Percentiles rank a stretch among this genome's conserved stretches.
Evolutionary conservation across 805 yeast genomes (phyloP).

Genomic region (Zygoascus biomembranicola): DNA sequence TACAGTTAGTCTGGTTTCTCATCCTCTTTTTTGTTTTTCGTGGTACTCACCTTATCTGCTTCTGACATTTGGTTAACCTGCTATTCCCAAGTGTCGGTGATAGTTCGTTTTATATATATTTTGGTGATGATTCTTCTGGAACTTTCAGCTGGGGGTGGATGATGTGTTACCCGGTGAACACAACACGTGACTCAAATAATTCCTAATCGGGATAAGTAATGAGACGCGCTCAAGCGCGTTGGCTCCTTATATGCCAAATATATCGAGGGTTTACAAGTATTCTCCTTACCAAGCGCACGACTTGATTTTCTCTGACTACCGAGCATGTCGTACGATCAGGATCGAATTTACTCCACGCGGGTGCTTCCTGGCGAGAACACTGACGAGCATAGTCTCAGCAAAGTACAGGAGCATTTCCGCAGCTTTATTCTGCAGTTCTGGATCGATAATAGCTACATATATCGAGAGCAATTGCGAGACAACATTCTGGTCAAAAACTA

Average conservation of each 20-base stretch:
- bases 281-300: neutral
- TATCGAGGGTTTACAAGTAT: neutral
- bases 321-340: slow-evolving; percentile 32
- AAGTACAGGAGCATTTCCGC: slow-evolving; percentile 42
- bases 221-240: neutral
- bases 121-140: neutral
- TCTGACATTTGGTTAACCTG: slow-evolving; percentile 1
- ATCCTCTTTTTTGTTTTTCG: neutral
- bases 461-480: slow-evolving; percentile 78
- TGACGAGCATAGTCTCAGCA: slow-evolving; percentile 36
- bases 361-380: slow-evolving; percentile 81
- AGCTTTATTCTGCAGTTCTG: slow-evolving; percentile 80
- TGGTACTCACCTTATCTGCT: slow-evolving; percentile 1
- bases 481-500: slow-evolving; percentile 72
- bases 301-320: neutral
- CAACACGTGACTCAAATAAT: neutral
- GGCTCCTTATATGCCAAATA: neutral
- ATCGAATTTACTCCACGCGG: slow-evolving; percentile 45
- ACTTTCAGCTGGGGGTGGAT: neutral
- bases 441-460: slow-evolving; percentile 70
- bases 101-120: neutral
- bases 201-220: neutral
- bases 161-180: neutral
- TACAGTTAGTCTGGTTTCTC: neutral
- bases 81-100: neutral